Evolutionary conservation across 2,329 filamentous ascomycete genomes (phyloP).

Genomic region (Fusarium avenaceum): DNA sequence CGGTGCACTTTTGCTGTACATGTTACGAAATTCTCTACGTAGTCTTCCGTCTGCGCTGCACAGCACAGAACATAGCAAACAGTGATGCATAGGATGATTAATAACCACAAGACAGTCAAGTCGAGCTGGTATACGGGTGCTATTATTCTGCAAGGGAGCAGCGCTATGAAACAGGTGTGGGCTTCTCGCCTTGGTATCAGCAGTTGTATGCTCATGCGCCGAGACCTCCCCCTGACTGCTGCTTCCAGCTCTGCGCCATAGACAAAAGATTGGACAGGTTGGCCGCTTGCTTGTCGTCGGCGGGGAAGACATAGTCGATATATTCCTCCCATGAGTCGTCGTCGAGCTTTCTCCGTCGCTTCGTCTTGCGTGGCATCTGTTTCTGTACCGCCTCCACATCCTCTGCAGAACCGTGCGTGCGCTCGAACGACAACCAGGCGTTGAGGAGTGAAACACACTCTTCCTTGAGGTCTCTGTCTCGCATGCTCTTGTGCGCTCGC

Average conservation of each 20-base stretch:
- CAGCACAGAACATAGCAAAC: not conserved
- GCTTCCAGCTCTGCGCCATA: slow-evolving; percentile 91
- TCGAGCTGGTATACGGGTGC: not conserved
- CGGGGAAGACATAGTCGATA: slow-evolving; percentile 96
- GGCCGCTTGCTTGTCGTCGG: slow-evolving; percentile 88
- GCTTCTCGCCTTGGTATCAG: not conserved
- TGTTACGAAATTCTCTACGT: not conserved
- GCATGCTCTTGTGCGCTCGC: slow-evolving; percentile 87
- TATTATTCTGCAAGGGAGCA: slow-evolving; percentile 11
- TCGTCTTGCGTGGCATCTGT: slow-evolving; percentile 93
- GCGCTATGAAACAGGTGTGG: not conserved
- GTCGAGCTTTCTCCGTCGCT: slow-evolving; percentile 91
- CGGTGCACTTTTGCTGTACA: not conserved
- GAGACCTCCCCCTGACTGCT: slow-evolving; percentile 65
- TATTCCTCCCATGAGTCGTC: slow-evolving; percentile 96
- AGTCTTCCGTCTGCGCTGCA: not conserved
- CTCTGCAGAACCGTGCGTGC: slow-evolving; percentile 79
- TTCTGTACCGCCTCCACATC: slow-evolving; percentile 87
- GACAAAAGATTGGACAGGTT: slow-evolving; percentile 87
- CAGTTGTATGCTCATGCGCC: slow-evolving; percentile 40
- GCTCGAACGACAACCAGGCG: slow-evolving; percentile 93
- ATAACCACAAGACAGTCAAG: not conserved
- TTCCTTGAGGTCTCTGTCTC: slow-evolving; percentile 90
- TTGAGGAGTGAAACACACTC: slow-evolving; percentile 93
- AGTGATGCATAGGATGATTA: not conserved